Percentiles rank a stretch among this genome's conserved stretches.
These are phyloP conservation scores for Diplodia mutila DNA, from an alignment of 2,329 filamentous ascomycete species.

Conservation along the genomic window DNA sequence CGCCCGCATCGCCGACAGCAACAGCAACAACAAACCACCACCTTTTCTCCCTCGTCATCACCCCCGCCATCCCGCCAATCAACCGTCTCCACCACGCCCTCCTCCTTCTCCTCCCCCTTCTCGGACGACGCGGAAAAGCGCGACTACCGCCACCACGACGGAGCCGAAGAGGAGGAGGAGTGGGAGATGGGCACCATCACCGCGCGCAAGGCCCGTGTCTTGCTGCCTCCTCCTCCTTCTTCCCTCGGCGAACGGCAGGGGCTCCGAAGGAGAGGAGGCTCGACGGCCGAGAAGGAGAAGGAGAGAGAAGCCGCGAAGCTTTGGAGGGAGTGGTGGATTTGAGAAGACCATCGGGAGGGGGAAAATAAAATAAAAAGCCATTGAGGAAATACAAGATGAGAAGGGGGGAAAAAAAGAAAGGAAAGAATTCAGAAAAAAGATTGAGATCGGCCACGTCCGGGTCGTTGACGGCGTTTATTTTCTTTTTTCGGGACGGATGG, in stretches of 20 bases:
- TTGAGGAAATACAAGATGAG: too few relatives aligned
- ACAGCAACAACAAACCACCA: background rate
- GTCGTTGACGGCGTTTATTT: too few relatives aligned
- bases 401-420: too few relatives aligned
- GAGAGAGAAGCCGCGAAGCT: background rate
- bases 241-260: too few relatives aligned
- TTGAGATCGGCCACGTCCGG: too few relatives aligned
- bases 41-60: background rate
- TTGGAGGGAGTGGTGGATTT: constrained; percentile 20
- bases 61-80: background rate
- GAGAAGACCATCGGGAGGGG: background rate
- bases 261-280: background rate
- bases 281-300: background rate
- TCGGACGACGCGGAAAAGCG: background rate
- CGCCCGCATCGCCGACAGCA: background rate
- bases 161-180: background rate
- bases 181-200: constrained; percentile 13
- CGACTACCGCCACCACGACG: background rate
- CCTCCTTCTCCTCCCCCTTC: background rate
- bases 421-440: too few relatives aligned
- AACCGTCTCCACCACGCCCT: background rate
- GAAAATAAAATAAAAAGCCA: too few relatives aligned
- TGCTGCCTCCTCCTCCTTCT: background rate
- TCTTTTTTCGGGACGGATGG: too few relatives aligned
- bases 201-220: constrained; percentile 3